phyloP scores from a whole-genome alignment of 2,329 filamentous ascomycete genomes.

The Aplosporella prunicola region DNA sequence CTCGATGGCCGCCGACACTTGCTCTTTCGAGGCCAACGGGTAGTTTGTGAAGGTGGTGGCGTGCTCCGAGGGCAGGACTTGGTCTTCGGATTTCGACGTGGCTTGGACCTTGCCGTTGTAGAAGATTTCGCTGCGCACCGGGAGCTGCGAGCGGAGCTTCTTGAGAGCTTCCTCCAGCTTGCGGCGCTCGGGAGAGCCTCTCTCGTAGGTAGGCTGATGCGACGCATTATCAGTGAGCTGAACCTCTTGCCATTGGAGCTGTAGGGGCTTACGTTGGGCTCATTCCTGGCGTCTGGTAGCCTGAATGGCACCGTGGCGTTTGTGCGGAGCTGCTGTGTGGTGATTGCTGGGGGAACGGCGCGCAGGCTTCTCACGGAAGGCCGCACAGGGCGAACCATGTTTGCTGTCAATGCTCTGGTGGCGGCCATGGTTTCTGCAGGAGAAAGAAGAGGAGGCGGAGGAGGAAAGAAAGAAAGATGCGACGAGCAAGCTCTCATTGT shows the following conservation, averaged over 20 bases:
- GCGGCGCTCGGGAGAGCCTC: constrained; percentile 20
- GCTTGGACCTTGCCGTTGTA: constrained; percentile 21
- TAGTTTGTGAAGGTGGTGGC: constrained; percentile 67
- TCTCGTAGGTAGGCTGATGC: constrained; percentile 18
- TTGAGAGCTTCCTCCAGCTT: constrained; percentile 20
- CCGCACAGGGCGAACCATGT: constrained; percentile 10
- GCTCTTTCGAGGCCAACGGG: constrained; percentile 65
- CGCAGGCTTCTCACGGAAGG: background rate
- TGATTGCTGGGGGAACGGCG: background rate
- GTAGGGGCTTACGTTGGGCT: constrained; percentile 16
- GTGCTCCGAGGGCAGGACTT: constrained; percentile 41
- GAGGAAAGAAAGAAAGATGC: no score
- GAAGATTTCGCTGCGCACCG: constrained; percentile 20
- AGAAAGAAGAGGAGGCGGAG: background rate
- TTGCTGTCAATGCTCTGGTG: constrained; percentile 14
- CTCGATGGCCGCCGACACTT: constrained; percentile 73
- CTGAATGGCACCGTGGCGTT: constrained; percentile 22
- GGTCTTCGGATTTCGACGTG: constrained; percentile 18
- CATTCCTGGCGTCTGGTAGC: constrained; percentile 20
- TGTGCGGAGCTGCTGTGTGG: constrained; percentile 17
- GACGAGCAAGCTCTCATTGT: no score
- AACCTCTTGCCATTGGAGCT: background rate
- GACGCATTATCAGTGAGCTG: background rate
- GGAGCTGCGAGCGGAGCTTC: constrained; percentile 19
- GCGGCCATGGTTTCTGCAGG: constrained; percentile 12